Conservation (phyloP, 2,329 filamentous ascomycete genomes). For the Hysterium pulicare region DNA sequence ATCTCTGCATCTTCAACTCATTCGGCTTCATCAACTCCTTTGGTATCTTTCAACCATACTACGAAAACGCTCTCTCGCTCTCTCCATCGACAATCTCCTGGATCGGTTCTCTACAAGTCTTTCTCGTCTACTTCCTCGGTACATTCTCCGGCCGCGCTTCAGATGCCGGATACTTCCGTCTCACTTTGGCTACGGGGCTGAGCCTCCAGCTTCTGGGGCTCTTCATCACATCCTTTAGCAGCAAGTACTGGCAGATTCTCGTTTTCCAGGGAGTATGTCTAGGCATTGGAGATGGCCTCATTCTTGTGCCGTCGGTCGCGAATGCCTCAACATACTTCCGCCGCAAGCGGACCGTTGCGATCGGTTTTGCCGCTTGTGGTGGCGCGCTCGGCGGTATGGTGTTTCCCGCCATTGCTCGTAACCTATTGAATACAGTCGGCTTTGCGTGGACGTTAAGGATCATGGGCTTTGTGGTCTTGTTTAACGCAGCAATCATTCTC, state of each 20-base stretch:
- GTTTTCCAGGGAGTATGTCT: constrained; percentile 48
- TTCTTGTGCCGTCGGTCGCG: constrained; percentile 38
- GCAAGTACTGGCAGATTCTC: constrained; percentile 46
- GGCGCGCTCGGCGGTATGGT: constrained; percentile 14
- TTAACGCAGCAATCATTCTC: constrained; percentile 24
- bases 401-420: constrained; percentile 14
- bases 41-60: constrained; percentile 47
- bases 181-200: constrained; percentile 36
- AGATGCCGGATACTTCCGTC: constrained; percentile 42
- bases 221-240: constrained; percentile 44
- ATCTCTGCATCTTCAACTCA: constrained; percentile 11
- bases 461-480: constrained; percentile 45
- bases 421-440: constrained; percentile 10
- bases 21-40: constrained; percentile 36
- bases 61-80: constrained; percentile 24
- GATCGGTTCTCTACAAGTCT: constrained; percentile 49
- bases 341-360: constrained; percentile 28
- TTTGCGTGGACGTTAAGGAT: constrained; percentile 20
- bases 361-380: constrained; percentile 20
- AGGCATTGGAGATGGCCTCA: constrained; percentile 45
- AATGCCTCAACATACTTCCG: constrained; percentile 38
- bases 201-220: constrained; percentile 38
- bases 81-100: constrained; percentile 45
- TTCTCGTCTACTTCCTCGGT: constrained; percentile 43
- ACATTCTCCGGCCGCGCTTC: constrained; percentile 42